A percentile compares a stretch with the other conserved stretches of the same genome.
Conservation (phyloP, 1,139 yeast genomes). For the Candida anutae region DNA sequence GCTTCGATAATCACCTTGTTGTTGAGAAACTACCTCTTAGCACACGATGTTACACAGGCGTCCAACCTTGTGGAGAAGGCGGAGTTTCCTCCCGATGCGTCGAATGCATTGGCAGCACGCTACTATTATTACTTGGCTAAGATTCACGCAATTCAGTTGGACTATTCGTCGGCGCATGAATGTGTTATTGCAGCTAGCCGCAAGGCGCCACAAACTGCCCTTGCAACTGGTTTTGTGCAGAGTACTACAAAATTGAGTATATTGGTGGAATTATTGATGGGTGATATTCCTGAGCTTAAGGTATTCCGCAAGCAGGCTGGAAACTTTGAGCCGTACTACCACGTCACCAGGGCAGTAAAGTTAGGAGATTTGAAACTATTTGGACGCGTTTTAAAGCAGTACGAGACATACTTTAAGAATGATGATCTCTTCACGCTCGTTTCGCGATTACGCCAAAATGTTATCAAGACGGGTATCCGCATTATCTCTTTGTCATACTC, state of each 20-base stretch:
- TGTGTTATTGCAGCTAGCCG: conserved; percentile 88
- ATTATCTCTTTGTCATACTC: conserved; percentile 89
- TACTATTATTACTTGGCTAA: conserved; percentile 85
- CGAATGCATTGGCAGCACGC: conserved; percentile 86
- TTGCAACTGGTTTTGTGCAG: conserved; percentile 83
- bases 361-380: conserved; percentile 83
- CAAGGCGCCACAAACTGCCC: conserved; percentile 90
- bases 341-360: conserved; percentile 86
- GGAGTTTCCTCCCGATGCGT: conserved; percentile 78
- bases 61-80: conserved; percentile 84
- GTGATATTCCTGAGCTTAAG: conserved; percentile 92
- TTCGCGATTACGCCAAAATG: conserved; percentile 88
- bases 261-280: conserved; percentile 86
- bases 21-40: conserved; percentile 68
- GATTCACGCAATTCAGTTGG: conserved; percentile 86
- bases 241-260: conserved; percentile 85
- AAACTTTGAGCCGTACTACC: conserved; percentile 68
- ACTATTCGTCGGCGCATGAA: conserved; percentile 86
- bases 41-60: conserved; percentile 83
- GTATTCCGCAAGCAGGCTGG: conserved; percentile 61
- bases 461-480: conserved; percentile 95
- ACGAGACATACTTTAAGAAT: conserved; percentile 52
- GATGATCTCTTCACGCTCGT: conserved; percentile 86
- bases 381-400: conserved; percentile 61
- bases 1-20: conserved; percentile 80